Conservation (phyloP, 768 basidiomycete genomes). For the Psilocybe sp. region DNA sequence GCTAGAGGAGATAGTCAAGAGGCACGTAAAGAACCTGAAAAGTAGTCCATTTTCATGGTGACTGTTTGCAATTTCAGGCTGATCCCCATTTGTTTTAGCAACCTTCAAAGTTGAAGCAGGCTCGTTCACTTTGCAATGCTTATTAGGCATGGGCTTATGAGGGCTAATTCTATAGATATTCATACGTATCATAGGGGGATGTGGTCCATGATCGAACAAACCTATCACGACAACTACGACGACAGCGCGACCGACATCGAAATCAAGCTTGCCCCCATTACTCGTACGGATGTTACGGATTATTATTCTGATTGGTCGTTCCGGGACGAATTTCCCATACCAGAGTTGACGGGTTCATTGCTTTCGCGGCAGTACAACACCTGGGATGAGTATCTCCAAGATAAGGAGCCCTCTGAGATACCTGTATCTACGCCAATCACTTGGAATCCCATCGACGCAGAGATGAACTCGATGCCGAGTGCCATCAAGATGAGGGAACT, state of each 20-base stretch:
- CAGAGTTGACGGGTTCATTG: neutral
- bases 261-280: neutral
- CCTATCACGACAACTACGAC: neutral
- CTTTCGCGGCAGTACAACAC: slow-evolving; percentile 6
- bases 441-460: slow-evolving; percentile 1
- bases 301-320: slow-evolving; percentile 1
- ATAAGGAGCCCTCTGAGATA: neutral
- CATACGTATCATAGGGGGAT: slow-evolving; percentile 9
- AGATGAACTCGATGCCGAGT: neutral
- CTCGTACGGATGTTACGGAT: neutral
- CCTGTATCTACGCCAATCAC: slow-evolving; percentile 4
- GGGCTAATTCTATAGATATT: neutral
- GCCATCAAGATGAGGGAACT: neutral
- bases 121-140: neutral
- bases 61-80: neutral
- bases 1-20: neutral
- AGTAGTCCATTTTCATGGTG: neutral
- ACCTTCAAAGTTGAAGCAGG: neutral
- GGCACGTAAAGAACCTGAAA: slow-evolving; percentile 6
- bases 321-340: slow-evolving; percentile 4
- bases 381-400: slow-evolving; percentile 10
- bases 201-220: slow-evolving; percentile 5
- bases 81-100: neutral
- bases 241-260: neutral
- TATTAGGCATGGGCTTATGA: neutral